Evolutionary conservation across 345 rosid species (phyloP).

Genomic region (Eucalyptus albens): DNA sequence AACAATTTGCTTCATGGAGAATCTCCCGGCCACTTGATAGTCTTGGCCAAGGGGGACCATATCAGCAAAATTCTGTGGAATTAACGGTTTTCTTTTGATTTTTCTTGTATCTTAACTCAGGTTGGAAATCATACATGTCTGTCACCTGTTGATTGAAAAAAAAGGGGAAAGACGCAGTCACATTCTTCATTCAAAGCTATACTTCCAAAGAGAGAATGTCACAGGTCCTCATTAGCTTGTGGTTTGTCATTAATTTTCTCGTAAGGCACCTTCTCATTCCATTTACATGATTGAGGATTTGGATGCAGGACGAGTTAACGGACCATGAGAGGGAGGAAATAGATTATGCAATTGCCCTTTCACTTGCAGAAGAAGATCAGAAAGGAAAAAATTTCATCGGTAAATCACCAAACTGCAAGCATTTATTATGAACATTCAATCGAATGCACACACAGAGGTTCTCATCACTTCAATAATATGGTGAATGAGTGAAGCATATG

Average conservation of each 20-base stretch:
- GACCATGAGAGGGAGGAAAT: conserved; percentile 68
- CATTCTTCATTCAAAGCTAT: not conserved
- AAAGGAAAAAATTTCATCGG: conserved; percentile 65
- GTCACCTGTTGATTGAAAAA: not conserved
- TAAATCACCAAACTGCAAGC: conserved; percentile 3
- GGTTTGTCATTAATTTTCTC: not conserved
- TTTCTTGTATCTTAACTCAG: not conserved
- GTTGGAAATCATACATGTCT: not conserved
- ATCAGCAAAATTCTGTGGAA: not conserved
- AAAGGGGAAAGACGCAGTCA: not conserved
- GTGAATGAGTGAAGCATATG: not conserved
- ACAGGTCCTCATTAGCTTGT: not conserved
- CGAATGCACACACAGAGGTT: not conserved
- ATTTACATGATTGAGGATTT: not conserved
- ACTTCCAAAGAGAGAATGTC: not conserved
- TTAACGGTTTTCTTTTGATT: not conserved
- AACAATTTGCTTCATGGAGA: not conserved
- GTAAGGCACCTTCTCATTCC: not conserved
- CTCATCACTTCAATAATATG: not conserved
- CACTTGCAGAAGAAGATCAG: conserved; percentile 61
- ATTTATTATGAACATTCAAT: not conserved
- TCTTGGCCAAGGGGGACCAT: not conserved
- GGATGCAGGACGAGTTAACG: conserved; percentile 49
- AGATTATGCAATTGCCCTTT: conserved; percentile 74
- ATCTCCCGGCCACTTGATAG: not conserved